Conservation (phyloP, 495 filamentous ascomycete species). For the Trypethelium eluteriae region DNA sequence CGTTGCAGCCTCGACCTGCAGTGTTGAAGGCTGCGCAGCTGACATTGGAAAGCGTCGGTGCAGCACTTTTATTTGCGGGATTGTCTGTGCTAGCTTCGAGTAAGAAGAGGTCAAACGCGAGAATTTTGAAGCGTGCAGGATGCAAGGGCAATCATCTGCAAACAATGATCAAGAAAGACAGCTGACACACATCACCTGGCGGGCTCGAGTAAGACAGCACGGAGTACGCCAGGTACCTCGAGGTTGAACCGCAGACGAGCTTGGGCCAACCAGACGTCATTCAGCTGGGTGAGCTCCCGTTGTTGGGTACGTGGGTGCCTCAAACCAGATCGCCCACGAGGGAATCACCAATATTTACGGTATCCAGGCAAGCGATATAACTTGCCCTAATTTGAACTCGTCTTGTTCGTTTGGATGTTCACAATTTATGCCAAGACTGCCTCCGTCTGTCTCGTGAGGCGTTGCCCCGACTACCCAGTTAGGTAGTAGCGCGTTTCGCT, state of each 20-base stretch:
- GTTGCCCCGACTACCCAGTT: not conserved
- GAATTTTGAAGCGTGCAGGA: not conserved
- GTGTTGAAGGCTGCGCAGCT: not conserved
- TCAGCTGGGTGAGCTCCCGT: not conserved
- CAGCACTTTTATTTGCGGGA: not conserved
- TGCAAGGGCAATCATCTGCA: slow-evolving; percentile 9
- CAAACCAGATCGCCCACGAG: not conserved
- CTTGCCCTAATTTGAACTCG: no score
- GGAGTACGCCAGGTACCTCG: not conserved
- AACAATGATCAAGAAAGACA: not conserved
- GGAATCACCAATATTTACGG: not conserved
- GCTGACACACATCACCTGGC: slow-evolving; percentile 8
- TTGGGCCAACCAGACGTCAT: slow-evolving; percentile 9
- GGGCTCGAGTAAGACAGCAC: not conserved
- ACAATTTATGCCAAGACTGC: no score
- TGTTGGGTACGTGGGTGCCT: not conserved
- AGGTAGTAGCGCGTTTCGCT: not conserved
- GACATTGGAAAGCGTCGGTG: not conserved
- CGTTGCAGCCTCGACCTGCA: not conserved
- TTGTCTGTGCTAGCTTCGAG: not conserved
- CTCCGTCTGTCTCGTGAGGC: no score
- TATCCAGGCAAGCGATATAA: no score
- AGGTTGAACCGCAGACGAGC: not conserved
- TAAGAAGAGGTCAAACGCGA: not conserved
- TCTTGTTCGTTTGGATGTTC: no score